Base-by-base conservation (phyloP, 495 filamentous ascomycete species). In the Hypomontagnella monticulosa region DNA sequence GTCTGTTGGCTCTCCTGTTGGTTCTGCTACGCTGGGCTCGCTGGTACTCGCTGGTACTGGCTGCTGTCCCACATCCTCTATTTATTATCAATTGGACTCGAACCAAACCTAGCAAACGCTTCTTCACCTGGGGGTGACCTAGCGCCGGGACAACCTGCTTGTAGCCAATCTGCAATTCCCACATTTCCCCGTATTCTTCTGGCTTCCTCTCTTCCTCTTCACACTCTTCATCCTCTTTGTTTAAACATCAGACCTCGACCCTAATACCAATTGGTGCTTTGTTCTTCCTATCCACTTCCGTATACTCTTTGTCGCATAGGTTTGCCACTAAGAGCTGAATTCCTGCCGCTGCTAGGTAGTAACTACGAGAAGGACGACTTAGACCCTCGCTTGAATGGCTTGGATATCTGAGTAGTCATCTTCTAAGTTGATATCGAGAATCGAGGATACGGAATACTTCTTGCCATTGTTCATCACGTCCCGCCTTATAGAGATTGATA, bases 51-150 rank as follows among this genome's bases (percentile, higher is more conserved):
- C 16, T 44, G 49, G 15, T 54, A 37, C 53, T 47, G 42, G 55
- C 40, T 41, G 12, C 33, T 48, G 36, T 62, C 42, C 52, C 53
- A 53, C 53, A 47, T 63, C 42, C 59, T 54, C 52, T 50, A 41
- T 63, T 53, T 61, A 50, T 55, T 55, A 60, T 56, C 63, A 57
- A 59, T 63, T 63, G 38, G 63, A 61, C 46, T 64, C 33, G 44
- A 53, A 55, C 48, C 46, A 36, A 57, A 51, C 60, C 59, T 44
- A 33, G 49, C 49, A 54, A 46, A 54, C 30, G 44, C 60, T 55
- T 64, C 54, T 58, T 69, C 50, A 63, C 60, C 66, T 69, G 66
- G 66, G 56, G 60, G 66, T 69, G 55, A 69, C 66, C 66, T 69
- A 63, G 66, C 56, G 66, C 56, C 56, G 66, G 66, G 66, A 69